Conservation (phyloP, 768 basidiomycete genomes). For the Lactifluus pinguis region DNA sequence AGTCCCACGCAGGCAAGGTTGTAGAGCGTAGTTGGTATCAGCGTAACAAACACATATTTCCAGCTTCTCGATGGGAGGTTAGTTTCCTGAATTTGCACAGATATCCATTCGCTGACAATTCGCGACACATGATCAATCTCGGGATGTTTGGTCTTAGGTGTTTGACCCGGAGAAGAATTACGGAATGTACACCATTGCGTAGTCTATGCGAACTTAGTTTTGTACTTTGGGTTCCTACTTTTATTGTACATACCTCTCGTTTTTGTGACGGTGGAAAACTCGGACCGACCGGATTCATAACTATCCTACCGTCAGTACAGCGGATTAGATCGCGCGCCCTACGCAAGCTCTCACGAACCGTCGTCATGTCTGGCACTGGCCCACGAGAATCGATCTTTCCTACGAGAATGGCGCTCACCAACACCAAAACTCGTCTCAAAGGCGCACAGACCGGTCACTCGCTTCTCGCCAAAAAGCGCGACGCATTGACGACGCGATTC, state of each 20-base stretch:
- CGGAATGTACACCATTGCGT: conserved; percentile 80
- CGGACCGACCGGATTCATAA: background rate
- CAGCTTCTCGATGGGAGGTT: conserved; percentile 94
- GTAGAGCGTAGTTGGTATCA: conserved; percentile 95
- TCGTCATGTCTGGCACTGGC: conserved; percentile 83
- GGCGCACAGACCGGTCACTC: conserved; percentile 94
- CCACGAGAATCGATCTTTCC: conserved; percentile 92
- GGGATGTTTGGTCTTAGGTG: conserved; percentile 39
- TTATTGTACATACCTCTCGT: background rate
- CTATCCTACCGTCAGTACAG: background rate
- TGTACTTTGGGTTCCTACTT: background rate
- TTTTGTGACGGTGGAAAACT: background rate
- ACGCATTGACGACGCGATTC: conserved; percentile 93
- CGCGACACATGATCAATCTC: background rate
- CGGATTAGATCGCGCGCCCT: too few species aligned
- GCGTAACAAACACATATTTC: conserved; percentile 95
- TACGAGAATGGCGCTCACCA: conserved; percentile 93
- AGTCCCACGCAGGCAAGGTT: conserved; percentile 97
- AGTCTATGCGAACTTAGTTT: background rate
- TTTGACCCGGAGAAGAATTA: conserved; percentile 94
- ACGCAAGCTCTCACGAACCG: conserved; percentile 6
- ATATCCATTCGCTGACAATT: background rate
- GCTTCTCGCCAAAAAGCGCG: conserved; percentile 92
- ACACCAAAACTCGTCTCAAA: conserved; percentile 84
- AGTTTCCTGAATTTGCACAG: conserved; percentile 22